phyloP scores from a whole-genome alignment of 2,329 filamentous ascomycete genomes.

The Paecilomyces formosus region DNA sequence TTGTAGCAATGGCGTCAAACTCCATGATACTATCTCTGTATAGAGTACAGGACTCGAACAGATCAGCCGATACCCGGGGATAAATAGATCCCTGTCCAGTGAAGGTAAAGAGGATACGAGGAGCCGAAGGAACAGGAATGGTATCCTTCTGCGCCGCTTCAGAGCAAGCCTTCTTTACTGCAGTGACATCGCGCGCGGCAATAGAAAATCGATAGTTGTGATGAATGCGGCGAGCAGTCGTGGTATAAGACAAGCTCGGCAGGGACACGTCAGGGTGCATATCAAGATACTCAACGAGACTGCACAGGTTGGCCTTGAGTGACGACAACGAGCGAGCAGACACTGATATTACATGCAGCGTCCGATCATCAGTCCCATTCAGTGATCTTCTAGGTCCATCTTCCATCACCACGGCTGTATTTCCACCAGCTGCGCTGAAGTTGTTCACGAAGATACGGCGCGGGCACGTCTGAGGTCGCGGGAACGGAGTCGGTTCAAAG shows the following conservation, averaged over 20 bases:
- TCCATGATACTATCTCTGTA: conserved; percentile 25
- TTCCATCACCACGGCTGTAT: conserved; percentile 45
- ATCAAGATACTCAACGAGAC: conserved; percentile 1
- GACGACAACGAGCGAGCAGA: conserved; percentile 45
- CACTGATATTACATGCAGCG: conserved; percentile 48
- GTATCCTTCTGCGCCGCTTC: neutral
- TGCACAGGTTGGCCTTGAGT: conserved; percentile 42
- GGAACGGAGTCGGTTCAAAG: conserved; percentile 39
- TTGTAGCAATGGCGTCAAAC: conserved; percentile 21
- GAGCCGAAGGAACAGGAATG: conserved; percentile 12
- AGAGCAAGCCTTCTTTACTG: neutral
- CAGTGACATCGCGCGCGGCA: conserved; percentile 58
- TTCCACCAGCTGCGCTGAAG: conserved; percentile 64
- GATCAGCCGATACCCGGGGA: conserved; percentile 30
- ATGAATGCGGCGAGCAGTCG: conserved; percentile 1
- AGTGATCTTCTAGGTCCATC: conserved; percentile 26
- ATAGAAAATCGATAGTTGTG: conserved; percentile 69
- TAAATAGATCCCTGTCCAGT: conserved; percentile 29
- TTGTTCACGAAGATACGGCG: conserved; percentile 53
- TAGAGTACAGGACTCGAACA: conserved; percentile 17
- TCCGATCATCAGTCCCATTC: conserved; percentile 54
- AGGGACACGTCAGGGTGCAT: neutral
- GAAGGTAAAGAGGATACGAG: conserved; percentile 40
- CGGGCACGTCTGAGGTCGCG: conserved; percentile 16
- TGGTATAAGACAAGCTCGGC: neutral